Evolutionary conservation across 2,329 filamentous ascomycete species (phyloP).

Genomic region (Penicillium verrucosum): DNA sequence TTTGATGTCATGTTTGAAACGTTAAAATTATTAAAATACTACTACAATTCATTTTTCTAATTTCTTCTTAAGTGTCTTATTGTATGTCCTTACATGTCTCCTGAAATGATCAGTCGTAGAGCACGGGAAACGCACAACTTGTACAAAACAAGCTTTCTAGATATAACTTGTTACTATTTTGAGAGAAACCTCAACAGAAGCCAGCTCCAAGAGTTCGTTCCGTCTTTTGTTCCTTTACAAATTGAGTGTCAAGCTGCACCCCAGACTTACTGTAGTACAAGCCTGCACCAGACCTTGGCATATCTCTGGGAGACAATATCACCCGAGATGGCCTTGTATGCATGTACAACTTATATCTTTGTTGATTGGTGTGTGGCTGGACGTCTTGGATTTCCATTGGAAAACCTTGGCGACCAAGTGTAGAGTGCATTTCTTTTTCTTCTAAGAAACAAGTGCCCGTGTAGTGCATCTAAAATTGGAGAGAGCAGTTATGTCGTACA

Average conservation of each 20-base stretch:
- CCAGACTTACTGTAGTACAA: background rate
- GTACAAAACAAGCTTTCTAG: background rate
- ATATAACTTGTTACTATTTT: background rate
- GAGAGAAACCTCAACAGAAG: background rate
- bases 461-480: background rate
- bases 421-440: too few relatives aligned
- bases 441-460: too few relatives aligned
- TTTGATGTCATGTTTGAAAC: background rate
- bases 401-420: background rate
- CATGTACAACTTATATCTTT: background rate
- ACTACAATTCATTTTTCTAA: background rate
- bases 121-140: background rate
- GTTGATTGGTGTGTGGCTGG: background rate
- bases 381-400: background rate
- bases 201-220: background rate
- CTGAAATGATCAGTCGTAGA: background rate
- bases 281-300: too few relatives aligned
- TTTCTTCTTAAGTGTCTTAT: background rate
- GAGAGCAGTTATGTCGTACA: background rate
- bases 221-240: background rate
- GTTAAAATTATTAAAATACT: background rate
- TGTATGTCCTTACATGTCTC: background rate
- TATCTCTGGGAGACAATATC: too few relatives aligned
- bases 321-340: background rate
- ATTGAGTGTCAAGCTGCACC: background rate